Evolutionary conservation across 1,284 basidiomycete species (phyloP), one percentile per base, ranked within the genome.

Genomic region (Thecaphora frezii): DNA sequence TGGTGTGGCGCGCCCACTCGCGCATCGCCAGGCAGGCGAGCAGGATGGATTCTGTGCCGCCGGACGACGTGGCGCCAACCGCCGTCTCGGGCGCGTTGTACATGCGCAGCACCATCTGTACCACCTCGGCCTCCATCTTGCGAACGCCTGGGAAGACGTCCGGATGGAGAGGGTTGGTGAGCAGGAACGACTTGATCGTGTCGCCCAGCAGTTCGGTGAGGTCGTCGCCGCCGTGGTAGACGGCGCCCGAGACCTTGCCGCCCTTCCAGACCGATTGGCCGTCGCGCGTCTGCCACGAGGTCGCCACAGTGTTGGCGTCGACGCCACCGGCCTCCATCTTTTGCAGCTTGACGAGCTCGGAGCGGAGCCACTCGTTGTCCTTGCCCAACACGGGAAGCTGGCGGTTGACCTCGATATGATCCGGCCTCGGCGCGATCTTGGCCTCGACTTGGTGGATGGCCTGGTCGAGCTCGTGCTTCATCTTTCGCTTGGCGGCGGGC

Each of bases 101-200:
- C 67, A 83, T 84, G 82, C 62, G 45, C 13, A 97, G 83, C 64
- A 89, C 90, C 89, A 97, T 97, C n/a, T 89, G 83, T 41, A 98
- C 91, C 43, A 97, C 86, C 78, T 97, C 93, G 9, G 93, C 89
- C 77, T 98, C 94, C 94, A 98, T 98, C 81, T 96, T 93, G 47
- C 94, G 85, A 5, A 97, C 83, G 0, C 90, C 89, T 0, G 94
- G 93, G 82, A 98, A 97, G 33, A 96, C 88, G 62, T 96, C 93
- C 0, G 94, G 93, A 74, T 97, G 94, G 2, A 97, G 83, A 14
- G 94, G 93, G 73, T 97, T 97, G 25, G 90, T 71, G n/a, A 81
- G 64, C 9, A 79, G 40, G 54, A 76, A 77, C 21, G 66, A 54
- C 36, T 50, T 54, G 49, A 79, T 65, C 33, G 73, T 55, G 5